Base-by-base conservation (phyloP, 2,329 filamentous ascomycete genomes). In the Diaporthe australafricana region DNA sequence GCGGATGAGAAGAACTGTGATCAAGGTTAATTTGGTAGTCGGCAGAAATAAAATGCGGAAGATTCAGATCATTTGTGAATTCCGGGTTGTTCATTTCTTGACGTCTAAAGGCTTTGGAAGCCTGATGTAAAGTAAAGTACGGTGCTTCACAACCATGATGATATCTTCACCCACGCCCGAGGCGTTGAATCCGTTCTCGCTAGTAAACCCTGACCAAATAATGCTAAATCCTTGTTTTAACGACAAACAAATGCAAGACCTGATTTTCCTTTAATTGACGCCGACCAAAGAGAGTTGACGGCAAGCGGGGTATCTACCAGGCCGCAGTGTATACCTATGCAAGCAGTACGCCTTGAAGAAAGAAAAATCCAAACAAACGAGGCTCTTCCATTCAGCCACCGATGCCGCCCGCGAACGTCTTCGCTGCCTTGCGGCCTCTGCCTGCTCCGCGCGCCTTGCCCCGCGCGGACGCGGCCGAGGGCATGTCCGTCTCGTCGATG, bases 401-500 rank as follows among this genome's bases (percentile, higher is more conserved):
- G 22, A 77, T 76, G 2, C 76, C 76, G 30, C 66, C 56, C 3
- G 76, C 76, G 16, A 62, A 67, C 5, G 70, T 30, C 27, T 55
- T 63, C 20, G 70, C 53, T 9, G n/a, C 22, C 48, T 69, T 68
- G 45, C 74, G 70, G 12, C 57, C 53, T 9, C 72, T 66, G 40
- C 71, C 68, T 2, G 73, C 70, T 42, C 56, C 67, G n/a, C 68
- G 73, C 4, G 72, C 71, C 35, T 60, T 74, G 42, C 70, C 71
- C 22, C 72, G 68, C 8, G 70, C 66, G 40, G 38, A 65, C 47
- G 63, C 68, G 40, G 42, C 47, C 11, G 63, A 27, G 22, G 63
- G 52, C 68, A 74, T 40, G 38, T 77, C 75, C 1, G 74, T 75
- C 72, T 76, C 76, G 57, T 77, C 76, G 35, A 77, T 74, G 47